These are phyloP conservation scores for Prunus padus DNA, from an alignment of 306 rosid species.

Conservation along the genomic window DNA sequence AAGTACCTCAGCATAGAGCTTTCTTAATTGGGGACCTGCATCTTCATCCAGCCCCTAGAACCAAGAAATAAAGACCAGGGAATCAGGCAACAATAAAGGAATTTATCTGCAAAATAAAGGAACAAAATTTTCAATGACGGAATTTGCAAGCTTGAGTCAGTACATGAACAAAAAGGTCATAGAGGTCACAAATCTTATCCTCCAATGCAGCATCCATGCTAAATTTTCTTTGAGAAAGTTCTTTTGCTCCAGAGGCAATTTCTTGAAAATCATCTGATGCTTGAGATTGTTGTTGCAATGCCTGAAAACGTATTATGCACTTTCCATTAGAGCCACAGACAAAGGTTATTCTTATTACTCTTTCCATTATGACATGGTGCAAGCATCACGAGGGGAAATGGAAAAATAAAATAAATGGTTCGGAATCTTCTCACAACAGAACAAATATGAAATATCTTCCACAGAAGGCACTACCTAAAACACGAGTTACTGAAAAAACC, in stretches of 20 bases:
- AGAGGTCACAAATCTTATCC: conserved; percentile 98
- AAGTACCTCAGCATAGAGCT: conserved; percentile 87
- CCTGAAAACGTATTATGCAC: conserved; percentile 38
- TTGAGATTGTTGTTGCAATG: conserved; percentile 60
- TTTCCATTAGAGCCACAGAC: conserved; percentile 22
- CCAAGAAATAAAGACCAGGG: conserved; percentile 24
- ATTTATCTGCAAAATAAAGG: conserved; percentile 1
- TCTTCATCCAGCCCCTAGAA: conserved; percentile 93
- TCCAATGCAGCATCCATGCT: conserved; percentile 77
- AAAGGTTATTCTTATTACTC: background rate
- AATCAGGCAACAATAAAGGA: conserved; percentile 25
- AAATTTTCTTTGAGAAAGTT: conserved; percentile 51
- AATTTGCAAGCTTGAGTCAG: conserved; percentile 29
- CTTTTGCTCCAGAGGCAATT: conserved; percentile 60
- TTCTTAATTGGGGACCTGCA: conserved; percentile 85
- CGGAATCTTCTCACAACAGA: conserved; percentile 18
- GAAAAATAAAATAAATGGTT: conserved; percentile 6
- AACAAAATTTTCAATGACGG: conserved; percentile 18
- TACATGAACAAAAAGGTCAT: conserved; percentile 95
- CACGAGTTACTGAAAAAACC: background rate
- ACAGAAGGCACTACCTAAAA: background rate
- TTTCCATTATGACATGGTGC: conserved; percentile 9
- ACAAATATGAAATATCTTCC: conserved; percentile 19
- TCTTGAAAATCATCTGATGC: conserved; percentile 63
- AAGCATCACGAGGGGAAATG: background rate